Conservation (phyloP, 441 rosid species). For the Viola pubescens region DNA sequence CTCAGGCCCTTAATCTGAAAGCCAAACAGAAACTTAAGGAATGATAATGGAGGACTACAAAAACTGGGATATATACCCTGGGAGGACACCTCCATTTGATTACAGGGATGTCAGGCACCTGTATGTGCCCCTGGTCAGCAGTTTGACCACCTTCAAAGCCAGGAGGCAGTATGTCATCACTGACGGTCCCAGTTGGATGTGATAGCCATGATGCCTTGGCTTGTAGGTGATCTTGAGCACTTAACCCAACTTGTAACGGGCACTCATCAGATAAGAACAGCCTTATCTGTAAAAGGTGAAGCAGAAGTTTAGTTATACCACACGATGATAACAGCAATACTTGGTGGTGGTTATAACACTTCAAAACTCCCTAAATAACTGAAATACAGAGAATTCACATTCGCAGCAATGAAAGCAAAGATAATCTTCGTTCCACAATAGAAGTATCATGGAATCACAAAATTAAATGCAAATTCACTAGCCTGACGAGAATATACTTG, state of each 20-base stretch:
- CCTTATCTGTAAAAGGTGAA: constrained; percentile 46
- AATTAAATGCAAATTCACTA: too few species aligned
- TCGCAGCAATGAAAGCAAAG: too few species aligned
- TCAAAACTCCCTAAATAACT: too few species aligned
- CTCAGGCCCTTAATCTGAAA: constrained; percentile 19
- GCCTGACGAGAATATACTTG: too few species aligned
- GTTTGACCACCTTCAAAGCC: constrained; percentile 77
- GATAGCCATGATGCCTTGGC: constrained; percentile 57
- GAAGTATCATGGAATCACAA: too few species aligned
- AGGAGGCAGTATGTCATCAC: constrained; percentile 76
- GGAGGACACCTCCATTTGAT: constrained; percentile 69
- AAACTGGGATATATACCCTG: constrained; percentile 28
- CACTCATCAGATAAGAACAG: constrained; percentile 81
- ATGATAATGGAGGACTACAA: constrained; percentile 12
- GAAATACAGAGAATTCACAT: too few species aligned
- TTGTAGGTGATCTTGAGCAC: constrained; percentile 88
- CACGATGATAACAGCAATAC: too few species aligned
- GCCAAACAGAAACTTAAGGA: constrained; percentile 3
- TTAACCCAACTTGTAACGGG: constrained; percentile 79
- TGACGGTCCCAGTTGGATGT: constrained; percentile 38
- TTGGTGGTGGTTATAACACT: too few species aligned
- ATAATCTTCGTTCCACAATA: too few species aligned
- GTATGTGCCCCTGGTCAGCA: constrained; percentile 41
- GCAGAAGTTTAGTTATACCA: constrained; percentile 6
- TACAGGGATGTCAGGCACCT: constrained; percentile 57